A percentile compares a stretch with the other conserved stretches of the same genome.
Evolutionary conservation across 164 flowering plant species (phyloP).

Genomic region (Stephania cephalantha): DNA sequence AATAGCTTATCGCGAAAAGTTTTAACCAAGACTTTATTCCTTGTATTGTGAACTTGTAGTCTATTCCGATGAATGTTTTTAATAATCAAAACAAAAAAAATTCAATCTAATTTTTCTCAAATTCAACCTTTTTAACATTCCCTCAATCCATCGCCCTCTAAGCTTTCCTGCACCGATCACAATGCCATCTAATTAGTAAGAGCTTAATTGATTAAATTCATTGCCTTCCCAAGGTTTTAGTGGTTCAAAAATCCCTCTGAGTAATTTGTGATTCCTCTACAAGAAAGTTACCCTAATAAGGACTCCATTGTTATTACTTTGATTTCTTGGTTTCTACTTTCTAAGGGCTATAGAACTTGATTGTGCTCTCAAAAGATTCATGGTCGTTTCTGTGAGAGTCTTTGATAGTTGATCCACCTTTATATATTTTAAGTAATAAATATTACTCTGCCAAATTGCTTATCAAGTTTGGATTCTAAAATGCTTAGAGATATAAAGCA

Average conservation of each 20-base stretch:
- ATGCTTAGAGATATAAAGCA: background rate
- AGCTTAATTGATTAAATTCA: background rate
- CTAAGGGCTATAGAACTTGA: slow-evolving; percentile 24
- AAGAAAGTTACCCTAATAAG: background rate
- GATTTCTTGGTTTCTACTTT: slow-evolving; percentile 10
- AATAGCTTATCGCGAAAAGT: too few species aligned
- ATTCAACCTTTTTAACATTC: background rate
- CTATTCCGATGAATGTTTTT: too few species aligned
- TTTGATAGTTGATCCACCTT: slow-evolving; percentile 31
- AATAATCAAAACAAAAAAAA: background rate
- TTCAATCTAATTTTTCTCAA: background rate
- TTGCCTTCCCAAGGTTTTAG: background rate
- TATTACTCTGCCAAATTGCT: background rate
- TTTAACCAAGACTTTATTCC: too few species aligned
- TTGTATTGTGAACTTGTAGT: too few species aligned
- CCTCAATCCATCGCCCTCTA: background rate
- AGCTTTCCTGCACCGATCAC: background rate
- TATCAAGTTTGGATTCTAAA: background rate
- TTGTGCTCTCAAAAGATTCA: slow-evolving; percentile 33
- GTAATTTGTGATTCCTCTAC: background rate
- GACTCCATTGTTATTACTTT: background rate
- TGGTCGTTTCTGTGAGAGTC: slow-evolving; percentile 28
- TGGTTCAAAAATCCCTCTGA: background rate
- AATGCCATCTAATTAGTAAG: background rate
- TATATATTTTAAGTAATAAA: slow-evolving; percentile 24